phyloP scores from a whole-genome alignment of 2,329 filamentous ascomycete species.

The Neurospora crassa region DNA sequence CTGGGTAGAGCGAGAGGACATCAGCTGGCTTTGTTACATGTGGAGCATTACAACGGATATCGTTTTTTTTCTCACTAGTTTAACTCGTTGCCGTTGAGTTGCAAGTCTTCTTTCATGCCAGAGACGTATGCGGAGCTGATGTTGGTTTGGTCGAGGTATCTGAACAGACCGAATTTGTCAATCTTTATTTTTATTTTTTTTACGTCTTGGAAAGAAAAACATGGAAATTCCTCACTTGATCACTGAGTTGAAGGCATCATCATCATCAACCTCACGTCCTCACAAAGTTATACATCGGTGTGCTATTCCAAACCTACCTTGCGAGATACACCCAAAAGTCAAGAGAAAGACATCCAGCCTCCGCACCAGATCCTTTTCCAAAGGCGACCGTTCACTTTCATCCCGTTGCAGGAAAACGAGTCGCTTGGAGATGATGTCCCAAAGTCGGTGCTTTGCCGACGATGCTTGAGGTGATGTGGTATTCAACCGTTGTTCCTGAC shows the following conservation, averaged over 20 bases:
- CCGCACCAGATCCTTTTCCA: conserved; percentile 24
- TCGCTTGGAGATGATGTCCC: background rate
- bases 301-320: conserved; percentile 14
- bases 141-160: conserved; percentile 27
- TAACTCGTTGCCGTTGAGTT: conserved; percentile 21
- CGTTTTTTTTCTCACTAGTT: conserved; percentile 9
- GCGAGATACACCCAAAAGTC: conserved; percentile 26
- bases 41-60: no score
- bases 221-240: conserved; percentile 9
- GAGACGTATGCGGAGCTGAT: conserved; percentile 29
- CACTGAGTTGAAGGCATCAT: conserved; percentile 1
- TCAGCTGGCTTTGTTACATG: no score
- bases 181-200: background rate
- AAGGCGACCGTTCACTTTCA: conserved; percentile 16
- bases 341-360: conserved; percentile 26
- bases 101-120: conserved; percentile 28
- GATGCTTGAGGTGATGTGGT: background rate
- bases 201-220: background rate
- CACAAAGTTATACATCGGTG: background rate
- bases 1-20: conserved; percentile 5
- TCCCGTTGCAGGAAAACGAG: background rate
- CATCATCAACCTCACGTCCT: background rate
- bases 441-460: background rate
- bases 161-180: conserved; percentile 3
- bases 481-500: background rate